phyloP scores from a whole-genome alignment of 2,329 filamentous ascomycete genomes.

The Penicillium aurantiogriseum region DNA sequence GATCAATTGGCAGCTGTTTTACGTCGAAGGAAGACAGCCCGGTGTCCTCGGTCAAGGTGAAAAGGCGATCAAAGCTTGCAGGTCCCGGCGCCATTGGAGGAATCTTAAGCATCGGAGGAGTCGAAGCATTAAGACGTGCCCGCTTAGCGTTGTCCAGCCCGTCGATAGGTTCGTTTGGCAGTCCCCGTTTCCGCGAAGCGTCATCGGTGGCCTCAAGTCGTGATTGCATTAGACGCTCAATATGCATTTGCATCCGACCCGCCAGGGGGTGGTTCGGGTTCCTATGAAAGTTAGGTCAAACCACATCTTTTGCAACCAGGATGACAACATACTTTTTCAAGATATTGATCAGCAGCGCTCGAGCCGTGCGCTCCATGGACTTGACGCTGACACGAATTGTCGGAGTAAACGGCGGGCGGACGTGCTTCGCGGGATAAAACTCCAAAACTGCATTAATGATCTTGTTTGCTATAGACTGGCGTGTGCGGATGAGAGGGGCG shows the following conservation, averaged over 20 bases:
- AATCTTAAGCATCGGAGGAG: slow-evolving; percentile 53
- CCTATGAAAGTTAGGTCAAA: slow-evolving; percentile 47
- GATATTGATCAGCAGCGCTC: slow-evolving; percentile 78
- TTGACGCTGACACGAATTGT: slow-evolving; percentile 78
- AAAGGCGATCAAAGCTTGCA: slow-evolving; percentile 78
- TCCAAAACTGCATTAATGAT: slow-evolving; percentile 81
- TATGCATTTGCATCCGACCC: slow-evolving; percentile 78
- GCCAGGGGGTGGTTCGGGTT: slow-evolving; percentile 76
- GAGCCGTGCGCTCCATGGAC: slow-evolving; percentile 92
- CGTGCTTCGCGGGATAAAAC: slow-evolving; percentile 87
- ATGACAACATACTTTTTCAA: slow-evolving; percentile 63
- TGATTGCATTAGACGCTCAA: slow-evolving; percentile 77
- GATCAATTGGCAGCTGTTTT: slow-evolving; percentile 68
- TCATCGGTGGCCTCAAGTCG: slow-evolving; percentile 79
- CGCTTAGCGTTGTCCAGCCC: slow-evolving; percentile 77
- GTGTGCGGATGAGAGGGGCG: slow-evolving; percentile 75
- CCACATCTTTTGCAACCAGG: neutral
- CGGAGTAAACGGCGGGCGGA: slow-evolving; percentile 72
- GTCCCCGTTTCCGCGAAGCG: slow-evolving; percentile 69
- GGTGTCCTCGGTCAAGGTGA: slow-evolving; percentile 75
- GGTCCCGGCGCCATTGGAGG: slow-evolving; percentile 72
- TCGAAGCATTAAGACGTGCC: slow-evolving; percentile 63
- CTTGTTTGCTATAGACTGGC: slow-evolving; percentile 77
- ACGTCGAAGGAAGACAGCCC: slow-evolving; percentile 79
- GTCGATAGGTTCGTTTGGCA: slow-evolving; percentile 68